These are phyloP conservation scores for Tulasnella sp. DNA, from an alignment of 768 basidiomycete species.

Conservation along the genomic window DNA sequence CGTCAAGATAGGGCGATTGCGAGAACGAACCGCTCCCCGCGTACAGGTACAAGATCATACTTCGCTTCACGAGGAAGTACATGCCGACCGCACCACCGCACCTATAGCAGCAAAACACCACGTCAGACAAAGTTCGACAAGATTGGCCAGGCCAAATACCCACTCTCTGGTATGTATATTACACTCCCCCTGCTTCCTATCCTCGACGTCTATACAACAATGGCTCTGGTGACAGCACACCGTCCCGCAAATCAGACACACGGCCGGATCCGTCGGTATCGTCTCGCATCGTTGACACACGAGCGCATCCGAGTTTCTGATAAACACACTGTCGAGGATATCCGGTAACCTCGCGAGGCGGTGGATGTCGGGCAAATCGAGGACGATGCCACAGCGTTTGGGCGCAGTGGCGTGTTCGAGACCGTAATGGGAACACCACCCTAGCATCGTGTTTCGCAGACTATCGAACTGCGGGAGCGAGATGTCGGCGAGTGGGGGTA, in stretches of 20 bases:
- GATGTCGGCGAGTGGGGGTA: constrained; percentile 59
- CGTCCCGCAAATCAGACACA: constrained; percentile 83
- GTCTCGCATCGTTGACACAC: constrained; percentile 66
- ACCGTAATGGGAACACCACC: constrained; percentile 85
- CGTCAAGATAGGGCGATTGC: constrained; percentile 82
- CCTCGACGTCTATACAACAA: constrained; percentile 67
- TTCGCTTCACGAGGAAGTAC: constrained; percentile 86
- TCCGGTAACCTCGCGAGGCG: constrained; percentile 70
- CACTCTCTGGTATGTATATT: constrained; percentile 92
- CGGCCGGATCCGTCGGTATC: constrained; percentile 71
- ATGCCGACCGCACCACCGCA: constrained; percentile 83
- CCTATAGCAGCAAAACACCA: constrained; percentile 31
- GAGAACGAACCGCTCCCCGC: constrained; percentile 81
- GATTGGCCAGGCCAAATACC: constrained; percentile 27
- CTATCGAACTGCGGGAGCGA: constrained; percentile 66
- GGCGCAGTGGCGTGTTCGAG: constrained; percentile 68
- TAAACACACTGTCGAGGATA: constrained; percentile 72
- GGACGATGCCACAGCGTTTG: constrained; percentile 41
- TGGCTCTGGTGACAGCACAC: constrained; percentile 84
- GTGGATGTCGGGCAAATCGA: constrained; percentile 78
- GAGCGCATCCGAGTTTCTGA: constrained; percentile 57
- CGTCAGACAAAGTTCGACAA: background rate
- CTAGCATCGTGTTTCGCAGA: constrained; percentile 74
- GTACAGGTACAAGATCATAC: constrained; percentile 79
- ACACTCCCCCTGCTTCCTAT: constrained; percentile 68